These are phyloP conservation scores for Poa annua DNA, from an alignment of 176 grass and related monocot species.

Conservation along the genomic window DNA sequence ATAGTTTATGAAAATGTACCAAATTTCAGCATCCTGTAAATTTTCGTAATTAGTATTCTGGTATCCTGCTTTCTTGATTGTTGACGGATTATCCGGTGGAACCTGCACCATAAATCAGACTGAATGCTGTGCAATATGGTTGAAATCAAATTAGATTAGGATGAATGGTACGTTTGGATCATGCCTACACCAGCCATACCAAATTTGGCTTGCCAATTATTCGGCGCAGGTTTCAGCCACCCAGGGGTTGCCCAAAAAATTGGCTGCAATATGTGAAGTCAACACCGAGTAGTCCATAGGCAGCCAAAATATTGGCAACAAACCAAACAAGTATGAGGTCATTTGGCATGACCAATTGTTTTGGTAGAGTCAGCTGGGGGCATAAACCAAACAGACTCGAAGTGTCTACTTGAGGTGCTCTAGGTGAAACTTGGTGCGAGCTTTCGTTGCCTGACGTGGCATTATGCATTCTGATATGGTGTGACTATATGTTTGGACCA, in stretches of 20 bases:
- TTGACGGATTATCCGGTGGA: not conserved
- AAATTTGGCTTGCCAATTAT: too few relatives aligned
- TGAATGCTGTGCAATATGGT: not conserved
- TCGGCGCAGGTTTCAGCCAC: too few relatives aligned
- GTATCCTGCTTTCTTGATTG: not conserved
- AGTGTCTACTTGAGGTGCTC: not conserved
- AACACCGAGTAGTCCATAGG: too few relatives aligned
- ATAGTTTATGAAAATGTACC: not conserved
- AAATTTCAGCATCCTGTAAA: not conserved
- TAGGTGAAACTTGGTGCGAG: conserved; percentile 12
- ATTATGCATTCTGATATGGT: not conserved
- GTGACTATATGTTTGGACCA: not conserved
- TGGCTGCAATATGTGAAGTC: too few relatives aligned
- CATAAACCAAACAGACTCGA: too few relatives aligned
- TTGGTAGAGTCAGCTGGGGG: too few relatives aligned
- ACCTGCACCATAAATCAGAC: not conserved
- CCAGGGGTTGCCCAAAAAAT: too few relatives aligned
- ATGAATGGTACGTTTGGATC: not conserved
- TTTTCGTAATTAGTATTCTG: not conserved
- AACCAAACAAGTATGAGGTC: too few relatives aligned
- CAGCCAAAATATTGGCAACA: too few relatives aligned
- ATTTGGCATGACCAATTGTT: too few relatives aligned
- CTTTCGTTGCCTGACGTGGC: not conserved
- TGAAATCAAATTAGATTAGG: not conserved
- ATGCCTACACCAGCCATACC: too few relatives aligned